These are phyloP conservation scores for Parastagonospora avenae DNA, from an alignment of 2,329 filamentous ascomycete genomes.

Conservation along the genomic window DNA sequence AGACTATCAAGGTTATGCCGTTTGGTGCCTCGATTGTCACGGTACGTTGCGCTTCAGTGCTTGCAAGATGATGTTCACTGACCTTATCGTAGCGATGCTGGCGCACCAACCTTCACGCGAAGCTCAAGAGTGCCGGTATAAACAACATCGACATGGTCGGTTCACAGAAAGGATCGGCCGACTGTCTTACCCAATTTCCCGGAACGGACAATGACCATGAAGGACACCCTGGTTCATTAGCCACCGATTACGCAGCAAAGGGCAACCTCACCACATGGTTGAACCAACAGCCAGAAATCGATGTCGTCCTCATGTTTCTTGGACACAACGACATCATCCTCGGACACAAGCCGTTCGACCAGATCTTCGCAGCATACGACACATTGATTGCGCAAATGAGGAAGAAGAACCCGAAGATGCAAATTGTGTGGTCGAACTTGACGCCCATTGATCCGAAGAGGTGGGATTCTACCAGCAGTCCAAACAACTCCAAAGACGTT, in stretches of 20 bases:
- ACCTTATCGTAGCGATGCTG: constrained; percentile 37
- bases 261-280: constrained; percentile 50
- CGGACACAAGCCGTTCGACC: constrained; percentile 34
- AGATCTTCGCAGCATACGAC: constrained; percentile 47
- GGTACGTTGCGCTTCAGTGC: constrained; percentile 16
- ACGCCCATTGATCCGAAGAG: constrained; percentile 32
- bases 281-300: constrained; percentile 40
- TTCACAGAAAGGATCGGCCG: constrained; percentile 21
- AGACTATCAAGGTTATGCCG: constrained; percentile 41
- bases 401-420: constrained; percentile 47
- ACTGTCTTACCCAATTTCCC: constrained; percentile 5
- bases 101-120: constrained; percentile 41
- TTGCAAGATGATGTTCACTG: neutral
- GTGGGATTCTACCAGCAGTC: constrained; percentile 18
- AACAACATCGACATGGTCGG: constrained; percentile 45
- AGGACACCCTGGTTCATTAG: constrained; percentile 51
- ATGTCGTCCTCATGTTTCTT: constrained; percentile 55
- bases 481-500: constrained; percentile 21
- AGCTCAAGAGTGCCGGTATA: constrained; percentile 27
- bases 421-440: constrained; percentile 45
- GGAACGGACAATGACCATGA: constrained; percentile 45
- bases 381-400: constrained; percentile 52
- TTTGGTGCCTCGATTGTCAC: constrained; percentile 45
- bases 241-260: constrained; percentile 47
- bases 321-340: constrained; percentile 53